Base-by-base conservation (phyloP, 2,329 filamentous ascomycete species). In the Seiridium cupressi region DNA sequence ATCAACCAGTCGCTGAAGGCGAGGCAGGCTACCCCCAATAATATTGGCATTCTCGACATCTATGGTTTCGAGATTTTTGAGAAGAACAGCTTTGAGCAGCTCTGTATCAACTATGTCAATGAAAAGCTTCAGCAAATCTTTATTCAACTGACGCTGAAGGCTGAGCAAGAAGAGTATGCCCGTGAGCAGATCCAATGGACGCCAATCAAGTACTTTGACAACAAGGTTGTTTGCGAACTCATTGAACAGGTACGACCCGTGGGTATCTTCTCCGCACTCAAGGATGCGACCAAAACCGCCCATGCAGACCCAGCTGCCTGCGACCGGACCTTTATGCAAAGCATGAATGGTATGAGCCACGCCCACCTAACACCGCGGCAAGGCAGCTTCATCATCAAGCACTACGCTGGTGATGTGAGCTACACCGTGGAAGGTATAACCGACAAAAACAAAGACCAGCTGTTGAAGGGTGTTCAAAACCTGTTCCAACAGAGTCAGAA, bases 31-130 rank as follows among this genome's bases (percentile, higher is more conserved):
- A 85, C 93, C 3, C 80, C 86, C 47, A 95, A 97, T 74, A 91
- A 91, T 3, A 95, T 99, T 66, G 95, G 95, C 72, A 98, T 99
- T 72, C 83, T 99, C 66, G 95, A 99, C 82, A 99, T 99, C 67
- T 99, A 99, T 74, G 95, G 95, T 2, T 99, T 99, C 71, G 95
- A 99, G 73, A 99, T 99, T 67, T 99, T 99, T 67, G 95, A 99
- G 74, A 95, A 94, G 79, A 99, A 99, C 80, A 97, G 92, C 65
- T 99, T 99, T 70, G 95, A 99, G 75, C 95, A 99, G 77, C 86
- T 99, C 6, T 99, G 95, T 78, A 99, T 99, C 83, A 99, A 99
- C 80, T 99, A 98, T 72, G 96, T 98, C 72, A 99, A 99, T 76
- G 95, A 99, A 78, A 99, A 99, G 77, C 81, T 99, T 60, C 95